phyloP scores from a whole-genome alignment of 805 yeast species.

The Candida quercuum region DNA sequence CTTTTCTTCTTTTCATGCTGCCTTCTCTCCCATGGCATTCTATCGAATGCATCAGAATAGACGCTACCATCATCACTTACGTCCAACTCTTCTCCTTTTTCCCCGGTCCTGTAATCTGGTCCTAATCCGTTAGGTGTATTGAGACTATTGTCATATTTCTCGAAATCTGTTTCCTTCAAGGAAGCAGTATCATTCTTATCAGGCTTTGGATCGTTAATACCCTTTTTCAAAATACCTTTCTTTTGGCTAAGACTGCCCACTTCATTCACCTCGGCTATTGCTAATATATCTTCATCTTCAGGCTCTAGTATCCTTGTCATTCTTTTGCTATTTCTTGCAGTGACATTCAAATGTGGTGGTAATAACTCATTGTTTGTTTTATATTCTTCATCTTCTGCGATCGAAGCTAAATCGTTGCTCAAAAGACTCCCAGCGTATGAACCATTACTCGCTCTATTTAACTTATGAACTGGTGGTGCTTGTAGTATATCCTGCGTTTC shows the following conservation, averaged over 20 bases:
- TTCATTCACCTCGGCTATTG: neutral
- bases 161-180: constrained; percentile 3
- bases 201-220: neutral
- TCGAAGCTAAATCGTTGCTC: constrained; percentile 25
- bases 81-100: constrained; percentile 11
- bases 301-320: constrained; percentile 2
- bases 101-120: too few relatives aligned
- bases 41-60: constrained; percentile 20
- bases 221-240: constrained; percentile 1
- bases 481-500: constrained; percentile 32
- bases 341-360: neutral
- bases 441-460: constrained; percentile 16
- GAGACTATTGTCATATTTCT: too few relatives aligned
- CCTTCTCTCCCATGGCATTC: constrained; percentile 7
- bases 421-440: constrained; percentile 21
- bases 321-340: constrained; percentile 3
- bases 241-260: neutral
- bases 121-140: too few relatives aligned
- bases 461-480: constrained; percentile 21
- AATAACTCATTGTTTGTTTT: neutral
- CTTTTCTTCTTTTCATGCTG: neutral
- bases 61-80: constrained; percentile 21
- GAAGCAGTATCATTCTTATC: neutral
- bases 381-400: constrained; percentile 24
- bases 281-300: neutral